Evolutionary conservation across 148 eudicot species (phyloP), one percentile per base, ranked within the genome.

Genomic region (Silene conica): DNA sequence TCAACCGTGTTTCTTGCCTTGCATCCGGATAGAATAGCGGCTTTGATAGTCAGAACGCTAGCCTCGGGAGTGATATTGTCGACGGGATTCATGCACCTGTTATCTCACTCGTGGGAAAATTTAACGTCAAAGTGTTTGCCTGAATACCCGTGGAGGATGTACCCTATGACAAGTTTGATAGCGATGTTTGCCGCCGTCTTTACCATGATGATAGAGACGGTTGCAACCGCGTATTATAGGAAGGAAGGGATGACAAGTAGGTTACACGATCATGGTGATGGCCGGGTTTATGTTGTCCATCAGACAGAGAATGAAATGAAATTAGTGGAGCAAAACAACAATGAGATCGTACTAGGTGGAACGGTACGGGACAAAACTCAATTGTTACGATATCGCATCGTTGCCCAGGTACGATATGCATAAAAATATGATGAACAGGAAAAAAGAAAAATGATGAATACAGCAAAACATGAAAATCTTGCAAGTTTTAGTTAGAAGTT

Each of bases 61-160:
- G 89, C 87, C 0, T 79, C 89, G 8, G 87, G 89, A 25, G 89
- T 86, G 9, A 86, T 83, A 31, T 63, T 83, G 21, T 79, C 87
- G 20, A 86, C 85, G 3, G 89, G 85, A 4, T 86, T 83, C 78
- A 82, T 86, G 76, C 87, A 86, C 74, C 81, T 83, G 18, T 43
- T 86, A 3, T 85, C 86, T 1, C 85, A 83, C 63, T 82, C 89
- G 8, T 83, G 84, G 83, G 63, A 72, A 7, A 48, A 77, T 38
- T 22, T 86, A n/a, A 86, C 83, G 2, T 79, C 80, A 0, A 71
- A 67, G 15, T 86, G 89, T n/a, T 70, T 86, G 57, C 70, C 79
- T 23, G 80, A 77, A 19, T 65, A 69, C 5, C 85, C 89, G 0
- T 86, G 89, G 86, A 54, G 80, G 0, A 41, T 52, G 1, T 86